Evolutionary conservation across 164 flowering plant genomes (phyloP).

Genomic region (Cinnamomum micranthum): DNA sequence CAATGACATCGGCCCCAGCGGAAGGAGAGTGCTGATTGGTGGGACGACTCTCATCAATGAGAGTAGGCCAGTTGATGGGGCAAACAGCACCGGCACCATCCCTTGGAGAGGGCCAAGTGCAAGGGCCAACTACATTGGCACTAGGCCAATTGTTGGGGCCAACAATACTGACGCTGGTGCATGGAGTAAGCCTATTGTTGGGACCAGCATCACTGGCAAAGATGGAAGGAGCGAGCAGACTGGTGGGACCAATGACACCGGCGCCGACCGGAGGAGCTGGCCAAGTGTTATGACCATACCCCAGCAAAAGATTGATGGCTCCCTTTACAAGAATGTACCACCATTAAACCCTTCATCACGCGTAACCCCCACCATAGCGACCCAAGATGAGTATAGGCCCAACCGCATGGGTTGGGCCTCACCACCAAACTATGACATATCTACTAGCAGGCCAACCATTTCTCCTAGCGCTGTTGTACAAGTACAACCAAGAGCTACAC

Average conservation of each 20-base stretch:
- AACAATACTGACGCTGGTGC: background rate
- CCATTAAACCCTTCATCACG: background rate
- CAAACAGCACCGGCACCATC: background rate
- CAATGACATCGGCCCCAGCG: background rate
- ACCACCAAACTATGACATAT: background rate
- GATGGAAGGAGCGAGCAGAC: background rate
- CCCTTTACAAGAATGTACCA: background rate
- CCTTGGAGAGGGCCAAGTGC: background rate
- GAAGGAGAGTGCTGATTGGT: background rate
- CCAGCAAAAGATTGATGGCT: background rate
- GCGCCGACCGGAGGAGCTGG: background rate
- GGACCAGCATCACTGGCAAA: background rate
- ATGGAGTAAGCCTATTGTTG: background rate
- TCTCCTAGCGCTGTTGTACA: no score
- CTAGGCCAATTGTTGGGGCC: background rate
- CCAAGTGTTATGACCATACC: background rate
- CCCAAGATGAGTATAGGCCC: background rate
- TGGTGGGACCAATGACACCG: background rate
- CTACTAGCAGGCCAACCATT: background rate
- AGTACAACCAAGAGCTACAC: background rate
- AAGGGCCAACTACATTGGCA: background rate
- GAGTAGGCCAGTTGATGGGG: background rate
- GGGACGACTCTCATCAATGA: background rate
- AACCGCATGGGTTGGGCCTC: background rate
- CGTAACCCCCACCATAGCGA: background rate